Evolutionary conservation across 345 rosid genomes (phyloP), one percentile per base, ranked within the genome.

Genomic region (Acer saccharum): DNA sequence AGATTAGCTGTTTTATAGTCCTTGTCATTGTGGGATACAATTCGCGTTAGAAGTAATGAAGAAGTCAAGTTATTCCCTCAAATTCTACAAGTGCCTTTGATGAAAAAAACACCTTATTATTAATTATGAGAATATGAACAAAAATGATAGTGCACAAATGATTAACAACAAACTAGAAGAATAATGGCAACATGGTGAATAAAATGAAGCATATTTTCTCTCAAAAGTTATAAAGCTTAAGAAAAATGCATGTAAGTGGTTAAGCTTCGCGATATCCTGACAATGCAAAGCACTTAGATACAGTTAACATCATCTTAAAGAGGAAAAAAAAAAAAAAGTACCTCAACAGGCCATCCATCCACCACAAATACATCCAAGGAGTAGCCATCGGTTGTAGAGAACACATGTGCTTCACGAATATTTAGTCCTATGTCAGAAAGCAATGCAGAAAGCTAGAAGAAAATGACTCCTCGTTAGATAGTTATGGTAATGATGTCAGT

Each of bases 361-460:
- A 91, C 93, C 73, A 86, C 91, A 82, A 89, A 91, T n/a, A 91
- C 93, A 81, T 91, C 92, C 88, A 88, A 80, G 62, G 94, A 90
- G 86, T 90, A 92, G 71, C 94, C 90, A 83, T 92, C 94, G 25
- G 79, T 85, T 64, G 94, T 92, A 71, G 97, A 90, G 86, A 92
- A 92, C 32, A 89, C 94, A 79, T 90, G 97, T 48, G 97, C 94
- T 85, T 90, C 93, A 46, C 94, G 94, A 71, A 92, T 92, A 79
- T 92, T 89, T 65, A 92, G 92, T 79, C 93, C 92, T 61, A 90
- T 90, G 77, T 89, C 90, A 65, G 94, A 92, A 75, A 92, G 93
- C 85, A 90, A 79, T 65, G 97, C 88, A 79, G 97, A 90, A 73
- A 92, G 94, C 94, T 91, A 75, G 76, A 77, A 79, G 76, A 78